Evolutionary conservation across 345 rosid genomes (phyloP).

Genomic region (Passiflora organensis): DNA sequence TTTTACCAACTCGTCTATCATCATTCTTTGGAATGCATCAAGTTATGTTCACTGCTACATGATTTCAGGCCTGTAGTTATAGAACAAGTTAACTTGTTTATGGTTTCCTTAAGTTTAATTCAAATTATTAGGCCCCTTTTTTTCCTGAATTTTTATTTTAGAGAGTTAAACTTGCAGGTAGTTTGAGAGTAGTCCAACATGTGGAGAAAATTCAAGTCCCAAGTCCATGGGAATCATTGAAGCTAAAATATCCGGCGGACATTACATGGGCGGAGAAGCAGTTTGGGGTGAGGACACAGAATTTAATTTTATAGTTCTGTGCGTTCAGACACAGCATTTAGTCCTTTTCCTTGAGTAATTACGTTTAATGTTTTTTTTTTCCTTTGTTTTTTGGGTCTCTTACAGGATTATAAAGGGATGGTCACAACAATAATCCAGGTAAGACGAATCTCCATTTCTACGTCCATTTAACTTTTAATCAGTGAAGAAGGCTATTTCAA

Average conservation of each 20-base stretch:
- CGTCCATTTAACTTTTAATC: not conserved
- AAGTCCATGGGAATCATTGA: constrained; percentile 16
- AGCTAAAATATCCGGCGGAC: constrained; percentile 6
- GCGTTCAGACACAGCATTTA: not conserved
- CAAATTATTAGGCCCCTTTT: not conserved
- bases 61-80: no score
- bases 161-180: constrained; percentile 1
- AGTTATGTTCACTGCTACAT: no score
- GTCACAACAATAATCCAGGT: constrained; percentile 23
- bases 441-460: not conserved
- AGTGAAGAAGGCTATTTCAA: not conserved
- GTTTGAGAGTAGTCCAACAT: constrained; percentile 29
- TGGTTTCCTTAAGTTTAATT: no score
- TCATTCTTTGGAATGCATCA: no score
- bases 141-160: not conserved
- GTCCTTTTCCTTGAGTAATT: not conserved
- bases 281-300: constrained; percentile 17
- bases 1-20: no score
- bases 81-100: not conserved
- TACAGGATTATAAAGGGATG: constrained; percentile 19
- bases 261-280: constrained; percentile 27
- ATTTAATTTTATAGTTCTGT: not conserved
- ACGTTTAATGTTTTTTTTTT: not conserved
- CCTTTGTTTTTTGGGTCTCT: not conserved
- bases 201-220: constrained; percentile 29